A percentile compares a stretch with the other conserved stretches of the same genome.
Conservation (phyloP, 2,329 filamentous ascomycete species). For the Rhynchosporium agropyri region DNA sequence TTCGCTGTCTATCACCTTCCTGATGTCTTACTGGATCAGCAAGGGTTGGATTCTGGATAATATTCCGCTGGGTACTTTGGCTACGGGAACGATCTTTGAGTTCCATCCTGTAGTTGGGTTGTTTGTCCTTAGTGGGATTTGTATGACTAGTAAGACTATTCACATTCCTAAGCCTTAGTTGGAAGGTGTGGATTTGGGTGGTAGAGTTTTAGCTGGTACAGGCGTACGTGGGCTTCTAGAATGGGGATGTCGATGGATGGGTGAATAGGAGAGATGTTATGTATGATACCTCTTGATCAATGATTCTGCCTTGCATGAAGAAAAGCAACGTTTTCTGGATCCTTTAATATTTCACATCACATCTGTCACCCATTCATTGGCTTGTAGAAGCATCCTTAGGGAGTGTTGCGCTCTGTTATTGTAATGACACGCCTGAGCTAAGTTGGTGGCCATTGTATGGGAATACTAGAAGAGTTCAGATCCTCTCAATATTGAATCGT, state of each 20-base stretch:
- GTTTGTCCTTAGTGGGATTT: conserved; percentile 85
- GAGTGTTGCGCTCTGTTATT: too few relatives aligned
- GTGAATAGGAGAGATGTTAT: conserved; percentile 19
- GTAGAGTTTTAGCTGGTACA: background rate
- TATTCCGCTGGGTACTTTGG: conserved; percentile 74
- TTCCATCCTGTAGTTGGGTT: conserved; percentile 81
- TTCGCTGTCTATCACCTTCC: conserved; percentile 73
- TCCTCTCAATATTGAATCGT: too few relatives aligned
- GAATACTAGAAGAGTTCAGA: too few relatives aligned
- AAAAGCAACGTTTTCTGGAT: conserved; percentile 16
- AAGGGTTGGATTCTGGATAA: conserved; percentile 77
- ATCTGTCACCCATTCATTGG: background rate
- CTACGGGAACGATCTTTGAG: conserved; percentile 70
- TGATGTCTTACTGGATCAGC: conserved; percentile 90
- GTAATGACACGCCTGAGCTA: too few relatives aligned
- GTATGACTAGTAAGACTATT: conserved; percentile 95
- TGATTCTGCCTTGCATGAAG: conserved; percentile 16
- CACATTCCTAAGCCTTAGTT: conserved; percentile 84
- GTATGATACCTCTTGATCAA: conserved; percentile 29
- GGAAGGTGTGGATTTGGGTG: background rate
- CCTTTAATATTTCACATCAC: background rate
- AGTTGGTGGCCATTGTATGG: too few relatives aligned
- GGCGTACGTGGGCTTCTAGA: background rate
- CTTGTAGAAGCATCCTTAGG: too few relatives aligned
- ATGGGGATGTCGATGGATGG: background rate